These are phyloP conservation scores for Penstemon barbatus DNA, from an alignment of 257 asterid genomes.

Conservation along the genomic window DNA sequence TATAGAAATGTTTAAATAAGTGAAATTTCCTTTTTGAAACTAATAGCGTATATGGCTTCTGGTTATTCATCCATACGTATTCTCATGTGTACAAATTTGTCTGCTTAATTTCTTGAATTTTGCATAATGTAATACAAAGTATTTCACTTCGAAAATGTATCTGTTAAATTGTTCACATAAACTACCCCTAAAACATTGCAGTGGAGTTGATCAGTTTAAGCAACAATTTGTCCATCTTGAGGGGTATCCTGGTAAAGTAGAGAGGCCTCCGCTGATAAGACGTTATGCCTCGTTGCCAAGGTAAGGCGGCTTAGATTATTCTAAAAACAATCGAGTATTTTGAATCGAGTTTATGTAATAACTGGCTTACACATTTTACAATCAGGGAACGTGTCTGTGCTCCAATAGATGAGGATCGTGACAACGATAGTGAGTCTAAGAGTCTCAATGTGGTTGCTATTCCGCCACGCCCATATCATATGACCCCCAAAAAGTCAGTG, in stretches of 20 bases:
- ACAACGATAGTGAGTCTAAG: slow-evolving; percentile 43
- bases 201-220: slow-evolving; percentile 69
- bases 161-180: background rate
- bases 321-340: background rate
- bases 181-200: slow-evolving; percentile 25
- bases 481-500: slow-evolving; percentile 57
- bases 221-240: slow-evolving; percentile 64
- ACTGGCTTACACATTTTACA: slow-evolving; percentile 18
- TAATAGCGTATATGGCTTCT: too few relatives aligned
- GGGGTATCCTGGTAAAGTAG: slow-evolving; percentile 50
- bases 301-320: slow-evolving; percentile 28
- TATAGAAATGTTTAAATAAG: too few relatives aligned
- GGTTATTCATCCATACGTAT: too few relatives aligned
- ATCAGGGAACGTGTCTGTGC: slow-evolving; percentile 82
- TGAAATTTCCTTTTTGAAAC: too few relatives aligned
- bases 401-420: slow-evolving; percentile 66
- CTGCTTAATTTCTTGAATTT: background rate
- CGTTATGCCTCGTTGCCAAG: slow-evolving; percentile 77
- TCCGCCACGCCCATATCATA: slow-evolving; percentile 53
- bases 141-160: background rate
- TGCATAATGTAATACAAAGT: background rate
- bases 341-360: background rate
- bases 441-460: slow-evolving; percentile 44
- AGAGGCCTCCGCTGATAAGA: slow-evolving; percentile 49
- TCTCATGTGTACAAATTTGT: too few relatives aligned